These are phyloP conservation scores for sorghum (Sorghum bicolor) DNA, from an alignment of 176 grass and related monocot genomes.

Conservation along the genomic window DNA sequence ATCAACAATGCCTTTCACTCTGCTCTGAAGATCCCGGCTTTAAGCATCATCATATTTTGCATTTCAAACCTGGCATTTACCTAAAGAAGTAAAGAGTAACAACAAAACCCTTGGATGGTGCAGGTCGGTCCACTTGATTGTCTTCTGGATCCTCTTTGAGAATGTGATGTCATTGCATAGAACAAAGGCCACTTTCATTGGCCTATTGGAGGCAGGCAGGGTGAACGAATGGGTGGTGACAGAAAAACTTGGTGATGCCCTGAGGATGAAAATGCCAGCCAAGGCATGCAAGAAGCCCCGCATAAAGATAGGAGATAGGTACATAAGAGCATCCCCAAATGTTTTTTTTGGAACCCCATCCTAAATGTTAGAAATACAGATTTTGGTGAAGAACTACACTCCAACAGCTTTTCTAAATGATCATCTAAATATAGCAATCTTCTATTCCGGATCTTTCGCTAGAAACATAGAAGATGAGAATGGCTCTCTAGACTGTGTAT, in stretches of 20 bases:
- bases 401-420: no score
- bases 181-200: conserved; percentile 75
- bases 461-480: no score
- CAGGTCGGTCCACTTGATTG: conserved; percentile 70
- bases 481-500: no score
- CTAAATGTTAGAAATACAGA: no score
- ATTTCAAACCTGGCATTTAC: neutral
- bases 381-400: no score
- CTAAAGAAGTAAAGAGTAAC: neutral
- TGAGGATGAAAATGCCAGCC: conserved; percentile 42
- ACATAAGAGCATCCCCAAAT: no score
- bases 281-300: conserved; percentile 50
- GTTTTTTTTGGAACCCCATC: no score
- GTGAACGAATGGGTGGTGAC: conserved; percentile 92
- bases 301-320: conserved; percentile 51
- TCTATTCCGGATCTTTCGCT: no score
- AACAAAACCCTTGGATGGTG: conserved; percentile 17
- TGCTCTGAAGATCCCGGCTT: neutral
- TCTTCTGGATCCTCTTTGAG: conserved; percentile 85
- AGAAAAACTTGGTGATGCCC: conserved; percentile 67
- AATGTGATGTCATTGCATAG: conserved; percentile 94
- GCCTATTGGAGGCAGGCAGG: conserved; percentile 63
- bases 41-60: no score
- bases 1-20: neutral
- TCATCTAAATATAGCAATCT: no score